Evolutionary conservation across 2,329 filamentous ascomycete species (phyloP).

Genomic region (Aspergillus japonicus): DNA sequence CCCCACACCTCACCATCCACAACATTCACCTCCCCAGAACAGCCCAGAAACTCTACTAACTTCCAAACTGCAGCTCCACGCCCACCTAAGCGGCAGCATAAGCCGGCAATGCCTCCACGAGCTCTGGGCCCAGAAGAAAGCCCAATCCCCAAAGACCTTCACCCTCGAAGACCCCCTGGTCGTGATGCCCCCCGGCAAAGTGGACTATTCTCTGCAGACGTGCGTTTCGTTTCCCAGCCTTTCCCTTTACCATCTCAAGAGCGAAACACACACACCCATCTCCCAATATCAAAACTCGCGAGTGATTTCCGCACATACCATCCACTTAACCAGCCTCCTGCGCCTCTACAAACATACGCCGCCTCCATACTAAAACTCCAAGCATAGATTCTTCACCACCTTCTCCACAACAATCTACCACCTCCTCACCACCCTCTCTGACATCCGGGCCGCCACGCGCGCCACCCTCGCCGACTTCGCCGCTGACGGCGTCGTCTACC

Average conservation of each 20-base stretch:
- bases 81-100: slow-evolving; percentile 77
- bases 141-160: slow-evolving; percentile 46
- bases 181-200: slow-evolving; percentile 68
- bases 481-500: slow-evolving; percentile 69
- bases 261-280: no score
- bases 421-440: slow-evolving; percentile 63
- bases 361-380: no score
- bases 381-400: slow-evolving; percentile 68
- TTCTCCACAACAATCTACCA: slow-evolving; percentile 79
- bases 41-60: not conserved
- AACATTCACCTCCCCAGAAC: no score
- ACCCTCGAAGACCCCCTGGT: slow-evolving; percentile 65
- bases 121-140: slow-evolving; percentile 66
- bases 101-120: slow-evolving; percentile 69
- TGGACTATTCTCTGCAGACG: slow-evolving; percentile 69
- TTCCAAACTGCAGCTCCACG: slow-evolving; percentile 61
- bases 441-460: slow-evolving; percentile 61
- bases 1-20: not conserved
- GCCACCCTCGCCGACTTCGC: slow-evolving; percentile 67
- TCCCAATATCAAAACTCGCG: no score
- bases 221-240: slow-evolving; percentile 48
- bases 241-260: slow-evolving; percentile 29
- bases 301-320: no score
- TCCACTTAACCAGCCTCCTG: no score
- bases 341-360: no score